A percentile compares a stretch with the other conserved stretches of the same genome.
Evolutionary conservation across 176 grass and related monocot genomes (phyloP).

Genomic region (Lolium rigidum): DNA sequence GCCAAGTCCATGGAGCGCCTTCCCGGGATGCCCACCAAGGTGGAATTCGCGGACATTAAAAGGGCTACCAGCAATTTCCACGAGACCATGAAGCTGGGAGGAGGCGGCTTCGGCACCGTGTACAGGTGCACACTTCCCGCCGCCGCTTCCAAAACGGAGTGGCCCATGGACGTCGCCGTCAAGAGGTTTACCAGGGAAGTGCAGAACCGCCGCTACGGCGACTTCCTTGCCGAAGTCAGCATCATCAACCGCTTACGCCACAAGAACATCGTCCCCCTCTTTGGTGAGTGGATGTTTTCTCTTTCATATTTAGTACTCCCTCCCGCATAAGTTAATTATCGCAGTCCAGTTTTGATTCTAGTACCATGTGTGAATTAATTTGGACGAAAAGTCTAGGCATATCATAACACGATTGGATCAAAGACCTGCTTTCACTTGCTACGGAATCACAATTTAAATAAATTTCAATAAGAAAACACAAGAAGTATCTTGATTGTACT

Average conservation of each 20-base stretch:
- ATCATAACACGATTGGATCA: no score
- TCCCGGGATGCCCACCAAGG: constrained; percentile 7
- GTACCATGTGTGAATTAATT: no score
- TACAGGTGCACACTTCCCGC: not conserved
- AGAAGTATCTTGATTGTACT: no score
- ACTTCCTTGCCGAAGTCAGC: constrained; percentile 27
- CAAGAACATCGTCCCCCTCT: constrained; percentile 28
- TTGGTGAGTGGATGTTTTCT: not conserved
- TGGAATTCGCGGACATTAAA: not conserved
- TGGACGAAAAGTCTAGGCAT: no score
- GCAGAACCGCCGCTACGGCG: constrained; percentile 5
- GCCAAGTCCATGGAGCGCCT: constrained; percentile 18
- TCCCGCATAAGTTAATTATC: no score
- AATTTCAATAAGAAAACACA: no score
- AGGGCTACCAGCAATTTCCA: constrained; percentile 22
- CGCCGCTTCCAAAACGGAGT: not conserved
- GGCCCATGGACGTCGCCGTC: constrained; percentile 11
- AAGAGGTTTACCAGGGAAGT: constrained; percentile 21
- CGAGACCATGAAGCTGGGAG: not conserved
- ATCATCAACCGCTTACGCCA: constrained; percentile 31
- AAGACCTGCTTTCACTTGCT: no score
- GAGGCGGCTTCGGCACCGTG: not conserved
- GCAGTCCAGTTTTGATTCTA: no score
- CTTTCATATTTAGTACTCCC: no score
- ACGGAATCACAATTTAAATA: no score